Base-by-base conservation (phyloP, 2,329 filamentous ascomycete species). In the Penicillium decumbens region DNA sequence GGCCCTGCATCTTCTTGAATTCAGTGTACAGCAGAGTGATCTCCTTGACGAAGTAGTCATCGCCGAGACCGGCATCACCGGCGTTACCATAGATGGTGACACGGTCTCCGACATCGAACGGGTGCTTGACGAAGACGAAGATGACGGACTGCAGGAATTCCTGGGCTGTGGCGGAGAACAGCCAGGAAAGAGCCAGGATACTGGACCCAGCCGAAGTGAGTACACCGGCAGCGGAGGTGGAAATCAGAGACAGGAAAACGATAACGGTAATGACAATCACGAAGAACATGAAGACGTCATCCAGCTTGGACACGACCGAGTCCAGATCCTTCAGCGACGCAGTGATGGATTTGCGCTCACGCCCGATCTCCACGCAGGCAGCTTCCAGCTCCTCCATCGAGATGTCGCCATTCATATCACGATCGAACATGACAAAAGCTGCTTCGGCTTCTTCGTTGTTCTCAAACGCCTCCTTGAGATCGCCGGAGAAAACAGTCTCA, bases 1-100 rank as follows among this genome's bases (percentile, higher is more conserved):
- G 91, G 1, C 92, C 92, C 70, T 96, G 87, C 88, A 96, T 92
- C 77, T 96, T 96, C 78, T 96, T 96, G 76, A 96, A 96, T 65
- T 96, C 92, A 12, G 92, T 97, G 68, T 93, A 97, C 13, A 96
- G 79, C 1, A 97, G 78, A 1, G 89, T 87, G 47, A 97, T 95
- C 65, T 95, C 89, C 47, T 95, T 95, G 46, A 97, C 91, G 58
- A 95, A 96, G 71, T 95, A 97, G 63, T 96, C 92, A 61, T 96
- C 92, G 40, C 91, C 91, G 30, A 80, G 81, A 64, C 89, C 79
- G 13, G 79, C 68, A n/a, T 84, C 79, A 53, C 92, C 92, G 0
- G 89, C 89, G 61, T 90, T 95, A 46, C 91, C 91, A 63, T 96
- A 96, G 18, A 97, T 82, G 1, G 87, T 89, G 6, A 97, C 89